These are phyloP conservation scores for Emydomyces testavorans DNA, from an alignment of 2,329 filamentous ascomycete species.

Conservation along the genomic window DNA sequence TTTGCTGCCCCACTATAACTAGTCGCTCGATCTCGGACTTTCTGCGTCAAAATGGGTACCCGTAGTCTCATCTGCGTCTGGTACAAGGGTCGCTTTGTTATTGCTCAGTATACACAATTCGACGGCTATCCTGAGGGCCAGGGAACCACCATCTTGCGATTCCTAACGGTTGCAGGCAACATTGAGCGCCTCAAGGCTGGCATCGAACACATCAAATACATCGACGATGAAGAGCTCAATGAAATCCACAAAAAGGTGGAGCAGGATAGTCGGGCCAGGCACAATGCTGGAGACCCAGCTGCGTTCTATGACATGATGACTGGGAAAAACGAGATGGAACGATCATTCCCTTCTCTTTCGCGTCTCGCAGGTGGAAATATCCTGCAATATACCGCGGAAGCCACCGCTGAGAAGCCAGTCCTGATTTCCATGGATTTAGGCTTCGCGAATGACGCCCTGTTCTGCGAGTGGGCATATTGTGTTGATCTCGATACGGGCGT, in stretches of 20 bases:
- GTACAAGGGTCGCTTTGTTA: constrained; percentile 19
- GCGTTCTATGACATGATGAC: not conserved
- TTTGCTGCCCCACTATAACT: not conserved
- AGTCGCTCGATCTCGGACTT: not conserved
- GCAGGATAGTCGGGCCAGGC: not conserved
- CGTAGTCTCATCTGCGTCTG: constrained; percentile 18
- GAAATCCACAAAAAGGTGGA: constrained; percentile 9
- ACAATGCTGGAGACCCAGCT: not conserved
- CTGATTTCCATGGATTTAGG: constrained; percentile 16
- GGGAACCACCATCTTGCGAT: constrained; percentile 19
- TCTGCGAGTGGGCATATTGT: constrained; percentile 23
- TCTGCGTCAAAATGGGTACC: constrained; percentile 16
- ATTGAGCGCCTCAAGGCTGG: constrained; percentile 19
- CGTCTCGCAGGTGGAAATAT: constrained; percentile 16
- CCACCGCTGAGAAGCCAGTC: constrained; percentile 13
- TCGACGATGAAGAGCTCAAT: constrained; percentile 9
- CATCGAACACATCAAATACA: constrained; percentile 16
- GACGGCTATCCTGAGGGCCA: constrained; percentile 22
- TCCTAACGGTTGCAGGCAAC: constrained; percentile 19
- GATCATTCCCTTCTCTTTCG: constrained; percentile 14
- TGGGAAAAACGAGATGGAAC: not conserved
- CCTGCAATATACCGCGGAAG: constrained; percentile 16
- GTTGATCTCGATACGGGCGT: constrained; percentile 20
- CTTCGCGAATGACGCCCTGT: constrained; percentile 18
- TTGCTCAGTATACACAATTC: constrained; percentile 23